Evolutionary conservation across 1,284 basidiomycete species (phyloP), one percentile per base, ranked within the genome.

Genomic region (Rhodotorula glutinis): DNA sequence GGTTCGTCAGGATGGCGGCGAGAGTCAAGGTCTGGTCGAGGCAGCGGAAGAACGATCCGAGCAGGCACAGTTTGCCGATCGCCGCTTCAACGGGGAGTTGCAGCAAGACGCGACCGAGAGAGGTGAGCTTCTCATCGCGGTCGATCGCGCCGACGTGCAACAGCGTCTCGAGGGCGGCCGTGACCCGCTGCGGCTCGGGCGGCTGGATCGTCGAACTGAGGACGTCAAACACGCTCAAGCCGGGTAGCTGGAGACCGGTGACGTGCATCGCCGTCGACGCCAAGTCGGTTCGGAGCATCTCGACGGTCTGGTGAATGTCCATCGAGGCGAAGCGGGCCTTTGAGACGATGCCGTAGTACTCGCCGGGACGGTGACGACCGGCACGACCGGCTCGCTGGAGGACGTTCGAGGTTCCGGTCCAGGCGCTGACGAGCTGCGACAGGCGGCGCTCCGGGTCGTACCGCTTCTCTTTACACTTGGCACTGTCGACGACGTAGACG

Each of bases 191-290:
- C 0, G 85, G 80, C 53, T 86, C 86, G n/a, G 94, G 94, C 9
- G 95, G 90, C 78, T 97, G 94, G 71, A 97, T 97, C 14, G 90
- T 85, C 29, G 85, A 86, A 0, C 85, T 87, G 25, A 98, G 82
- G 30, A 97, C 92, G 65, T 93, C 88, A 77, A 96, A 90, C 25
- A 91, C 90, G 43, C 85, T 82, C 86, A 93, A 87, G 59, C 87
- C 87, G 10, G 92, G 90, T 78, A 97, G 90, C 76, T 93, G 88
- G 55, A 97, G 84, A n/a, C 93, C 94, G 76, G 96, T 98, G 80
- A 98, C 87, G 78, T 95, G 93, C 94, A 96, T 94, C 38, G 92
- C 90, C 60, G 94, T 88, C 76, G 92, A 91, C 78, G 87, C 92
- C 74, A 93, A 79, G 79, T 93, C 91, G n/a, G 88, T 86, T 2